phyloP scores from a whole-genome alignment of 2,329 filamentous ascomycete genomes.

The Colletotrichum navitas region DNA sequence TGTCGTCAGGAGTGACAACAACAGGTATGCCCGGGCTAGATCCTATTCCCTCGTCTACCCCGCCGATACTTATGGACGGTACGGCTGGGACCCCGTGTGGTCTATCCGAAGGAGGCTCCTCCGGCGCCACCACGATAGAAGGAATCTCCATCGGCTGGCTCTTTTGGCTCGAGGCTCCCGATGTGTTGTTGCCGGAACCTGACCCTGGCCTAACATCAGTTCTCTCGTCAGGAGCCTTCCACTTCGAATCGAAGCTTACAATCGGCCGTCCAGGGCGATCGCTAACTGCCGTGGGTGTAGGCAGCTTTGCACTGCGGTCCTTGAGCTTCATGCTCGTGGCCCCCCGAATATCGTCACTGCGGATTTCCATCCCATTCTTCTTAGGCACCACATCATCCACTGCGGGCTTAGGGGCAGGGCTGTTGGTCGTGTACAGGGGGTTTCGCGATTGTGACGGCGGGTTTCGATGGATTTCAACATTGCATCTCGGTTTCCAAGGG shows the following conservation, averaged over 20 bases:
- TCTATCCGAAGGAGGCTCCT: slow-evolving; percentile 51
- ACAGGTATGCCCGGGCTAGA: slow-evolving; percentile 47
- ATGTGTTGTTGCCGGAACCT: slow-evolving; percentile 20
- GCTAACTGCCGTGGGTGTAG: slow-evolving; percentile 90
- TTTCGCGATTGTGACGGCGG: slow-evolving; percentile 86
- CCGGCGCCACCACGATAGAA: slow-evolving; percentile 68
- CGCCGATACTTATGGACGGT: slow-evolving; percentile 61
- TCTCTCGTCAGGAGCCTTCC: slow-evolving; percentile 78
- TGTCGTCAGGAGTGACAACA: slow-evolving; percentile 62
- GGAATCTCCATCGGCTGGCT: slow-evolving; percentile 59
- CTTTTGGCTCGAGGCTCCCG: slow-evolving; percentile 57
- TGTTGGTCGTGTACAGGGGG: slow-evolving; percentile 81
- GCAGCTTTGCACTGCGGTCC: slow-evolving; percentile 88
- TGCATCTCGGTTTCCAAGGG: slow-evolving; percentile 46
- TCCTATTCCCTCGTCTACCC: slow-evolving; percentile 35
- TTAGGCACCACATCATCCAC: slow-evolving; percentile 63
- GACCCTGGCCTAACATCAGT: slow-evolving; percentile 72
- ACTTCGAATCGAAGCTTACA: slow-evolving; percentile 93
- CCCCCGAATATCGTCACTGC: slow-evolving; percentile 87
- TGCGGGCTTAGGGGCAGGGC: slow-evolving; percentile 52
- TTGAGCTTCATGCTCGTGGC: slow-evolving; percentile 91
- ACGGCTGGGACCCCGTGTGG: slow-evolving; percentile 51
- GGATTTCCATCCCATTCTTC: slow-evolving; percentile 85
- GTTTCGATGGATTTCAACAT: slow-evolving; percentile 85
- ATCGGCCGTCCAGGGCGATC: slow-evolving; percentile 92